Conservation (phyloP, 1,284 basidiomycete species). For the Ustilago vetiveriae region DNA sequence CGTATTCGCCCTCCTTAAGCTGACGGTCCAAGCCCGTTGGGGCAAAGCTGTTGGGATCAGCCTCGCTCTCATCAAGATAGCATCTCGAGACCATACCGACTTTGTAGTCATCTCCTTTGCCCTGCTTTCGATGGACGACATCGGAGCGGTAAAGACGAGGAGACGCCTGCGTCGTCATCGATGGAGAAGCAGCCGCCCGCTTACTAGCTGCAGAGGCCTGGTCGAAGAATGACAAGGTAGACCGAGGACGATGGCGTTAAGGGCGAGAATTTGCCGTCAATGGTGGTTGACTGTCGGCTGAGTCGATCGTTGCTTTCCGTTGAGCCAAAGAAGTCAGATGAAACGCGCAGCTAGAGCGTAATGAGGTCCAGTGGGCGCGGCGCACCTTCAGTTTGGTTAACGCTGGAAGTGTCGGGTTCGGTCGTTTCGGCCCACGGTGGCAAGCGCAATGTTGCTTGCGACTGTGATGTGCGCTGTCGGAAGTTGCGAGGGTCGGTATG, state of each 20-base stretch:
- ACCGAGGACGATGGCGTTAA: too few species aligned
- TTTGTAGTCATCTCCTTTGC: slow-evolving; percentile 26
- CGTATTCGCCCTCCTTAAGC: slow-evolving; percentile 81
- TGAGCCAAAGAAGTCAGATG: neutral
- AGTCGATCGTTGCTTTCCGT: too few species aligned
- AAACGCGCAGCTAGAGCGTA: too few species aligned
- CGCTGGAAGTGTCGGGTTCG: too few species aligned
- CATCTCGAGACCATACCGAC: slow-evolving; percentile 44
- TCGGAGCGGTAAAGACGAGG: slow-evolving; percentile 27
- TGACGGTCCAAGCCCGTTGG: slow-evolving; percentile 73
- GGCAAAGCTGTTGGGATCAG: slow-evolving; percentile 18
- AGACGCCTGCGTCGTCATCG: slow-evolving; percentile 6
- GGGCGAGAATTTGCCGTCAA: too few species aligned
- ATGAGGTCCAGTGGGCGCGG: neutral
- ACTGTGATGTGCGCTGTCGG: too few species aligned
- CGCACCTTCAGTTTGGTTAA: neutral
- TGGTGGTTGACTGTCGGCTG: too few species aligned
- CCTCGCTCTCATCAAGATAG: slow-evolving; percentile 42
- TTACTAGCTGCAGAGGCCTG: neutral
- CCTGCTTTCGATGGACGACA: slow-evolving; percentile 37
- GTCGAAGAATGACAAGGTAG: neutral
- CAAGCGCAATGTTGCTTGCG: too few species aligned
- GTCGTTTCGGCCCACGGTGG: too few species aligned
- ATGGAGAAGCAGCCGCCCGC: neutral
- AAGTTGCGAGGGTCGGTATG: too few species aligned